Evolutionary conservation across 192 early-diverging fungal genomes (phyloP), one percentile per base, ranked within the genome.

Genomic region (Tieghemiomyces parasiticus): DNA sequence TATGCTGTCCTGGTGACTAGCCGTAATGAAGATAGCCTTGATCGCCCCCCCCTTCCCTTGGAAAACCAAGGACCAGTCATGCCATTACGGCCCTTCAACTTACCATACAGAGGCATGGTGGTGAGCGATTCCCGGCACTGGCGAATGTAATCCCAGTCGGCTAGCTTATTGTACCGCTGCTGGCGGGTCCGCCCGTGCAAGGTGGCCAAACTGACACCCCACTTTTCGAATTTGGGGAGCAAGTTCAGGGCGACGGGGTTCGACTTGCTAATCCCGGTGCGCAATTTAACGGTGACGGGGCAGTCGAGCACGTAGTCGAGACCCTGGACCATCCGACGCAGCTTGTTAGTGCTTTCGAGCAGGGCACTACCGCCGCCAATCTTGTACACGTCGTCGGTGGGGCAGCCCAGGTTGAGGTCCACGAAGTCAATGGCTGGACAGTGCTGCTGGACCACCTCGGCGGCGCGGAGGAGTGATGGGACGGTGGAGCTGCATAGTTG

Each of bases 351-450:
- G 1, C 80, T 62, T 3, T 77, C 78, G 67, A 97, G 63, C 59
- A 98, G 74, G 34, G 90, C 89, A 50, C 81, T 85, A 38, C 95
- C 95, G 35, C 74, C 74, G 46, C 95, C 95, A 66, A 78, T 71
- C 49, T 83, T 83, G 60, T 72, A 89, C 30, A 95, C 81, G 22
- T 85, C 65, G 52, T 98, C 95, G 30, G 95, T 88, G 14, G 95
- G 95, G 69, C 95, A 98, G 0, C 95, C 95, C 80, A 91, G 74
- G 71, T 98, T 98, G 55, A 98, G 65, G 69, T 98, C 95, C 30
- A 98, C 78, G 70, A 98, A 98, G 66, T 98, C 93, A 19, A 95
- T 81, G 9, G 79, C 70, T n/a, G n/a, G n/a, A 25, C 82, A 75
- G 30, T 77, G 72, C 30, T 73, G 58, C 56, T 79, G 75, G 50